A percentile compares a stretch with the other conserved stretches of the same genome.
phyloP scores from a whole-genome alignment of 306 rosid species.

The Trichosanthes cucumerina region DNA sequence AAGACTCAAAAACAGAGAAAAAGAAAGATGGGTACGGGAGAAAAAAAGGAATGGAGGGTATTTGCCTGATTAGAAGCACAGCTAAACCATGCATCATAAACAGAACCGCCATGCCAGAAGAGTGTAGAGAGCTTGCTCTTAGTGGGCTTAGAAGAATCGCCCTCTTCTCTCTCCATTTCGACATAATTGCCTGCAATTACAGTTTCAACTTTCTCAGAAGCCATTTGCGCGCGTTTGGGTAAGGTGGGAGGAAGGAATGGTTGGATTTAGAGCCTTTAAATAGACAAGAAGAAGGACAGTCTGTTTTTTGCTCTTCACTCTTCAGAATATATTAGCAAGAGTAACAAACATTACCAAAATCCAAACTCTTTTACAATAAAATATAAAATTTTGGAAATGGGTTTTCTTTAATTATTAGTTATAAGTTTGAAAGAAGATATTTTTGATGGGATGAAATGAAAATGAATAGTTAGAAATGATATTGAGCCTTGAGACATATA shows the following conservation, averaged over 20 bases:
- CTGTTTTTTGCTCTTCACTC: not conserved
- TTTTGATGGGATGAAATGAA: not conserved
- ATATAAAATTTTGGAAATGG: not conserved
- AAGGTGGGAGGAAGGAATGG: slow-evolving; percentile 23
- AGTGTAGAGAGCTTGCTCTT: slow-evolving; percentile 44
- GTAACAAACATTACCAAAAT: not conserved
- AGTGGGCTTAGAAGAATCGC: slow-evolving; percentile 32
- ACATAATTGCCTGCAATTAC: slow-evolving; percentile 83
- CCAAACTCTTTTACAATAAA: not conserved
- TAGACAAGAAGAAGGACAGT: slow-evolving; percentile 20
- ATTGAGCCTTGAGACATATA: not conserved
- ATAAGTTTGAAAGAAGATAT: not conserved
- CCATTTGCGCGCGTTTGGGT: slow-evolving; percentile 31
- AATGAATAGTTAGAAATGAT: not conserved
- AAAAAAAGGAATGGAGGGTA: not conserved
- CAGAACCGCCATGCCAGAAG: slow-evolving; percentile 98
- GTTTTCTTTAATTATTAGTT: not conserved
- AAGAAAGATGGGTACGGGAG: not conserved
- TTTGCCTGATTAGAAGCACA: slow-evolving; percentile 91
- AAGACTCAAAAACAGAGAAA: not conserved
- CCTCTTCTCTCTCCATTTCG: slow-evolving; percentile 87
- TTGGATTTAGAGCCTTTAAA: slow-evolving; percentile 26
- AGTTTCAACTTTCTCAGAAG: slow-evolving; percentile 97
- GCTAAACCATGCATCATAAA: slow-evolving; percentile 97
- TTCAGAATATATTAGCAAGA: not conserved